Percentiles rank a stretch among this genome's conserved stretches.
These are phyloP conservation scores for Brassica nigra DNA, from an alignment of 345 rosid species.

Conservation along the genomic window DNA sequence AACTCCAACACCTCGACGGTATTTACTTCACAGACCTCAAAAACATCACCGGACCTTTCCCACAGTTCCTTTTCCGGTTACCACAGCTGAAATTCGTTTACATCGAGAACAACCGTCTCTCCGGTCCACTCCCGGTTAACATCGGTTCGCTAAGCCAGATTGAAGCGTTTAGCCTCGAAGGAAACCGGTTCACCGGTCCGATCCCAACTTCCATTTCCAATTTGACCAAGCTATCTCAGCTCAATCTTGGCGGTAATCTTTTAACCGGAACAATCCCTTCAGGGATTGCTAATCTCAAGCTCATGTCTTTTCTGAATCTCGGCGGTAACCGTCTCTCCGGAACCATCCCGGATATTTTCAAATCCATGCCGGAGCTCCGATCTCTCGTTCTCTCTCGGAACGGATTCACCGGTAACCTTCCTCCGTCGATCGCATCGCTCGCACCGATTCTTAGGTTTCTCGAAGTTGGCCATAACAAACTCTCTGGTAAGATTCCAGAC, in stretches of 20 bases:
- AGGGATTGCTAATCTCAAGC: conserved; percentile 48
- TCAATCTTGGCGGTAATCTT: conserved; percentile 53
- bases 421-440: conserved; percentile 50
- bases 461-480: conserved; percentile 55
- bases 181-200: conserved; percentile 60
- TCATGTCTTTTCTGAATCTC: conserved; percentile 40
- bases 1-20: conserved; percentile 46
- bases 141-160: conserved; percentile 52
- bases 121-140: conserved; percentile 53
- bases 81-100: conserved; percentile 54
- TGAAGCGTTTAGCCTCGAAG: conserved; percentile 43
- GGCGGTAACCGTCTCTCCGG: conserved; percentile 57
- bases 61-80: conserved; percentile 48
- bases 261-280: conserved; percentile 53
- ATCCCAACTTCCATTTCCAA: conserved; percentile 57
- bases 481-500: conserved; percentile 58
- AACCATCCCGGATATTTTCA: conserved; percentile 53
- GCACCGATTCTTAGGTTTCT: conserved; percentile 47
- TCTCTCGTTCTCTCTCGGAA: conserved; percentile 52
- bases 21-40: background rate
- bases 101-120: conserved; percentile 60
- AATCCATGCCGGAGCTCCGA: conserved; percentile 47
- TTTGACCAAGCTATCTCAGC: conserved; percentile 47
- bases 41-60: conserved; percentile 63
- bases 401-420: conserved; percentile 54